These are phyloP conservation scores for Pezicula carpinea DNA, from an alignment of 2,329 filamentous ascomycete genomes.

Conservation along the genomic window DNA sequence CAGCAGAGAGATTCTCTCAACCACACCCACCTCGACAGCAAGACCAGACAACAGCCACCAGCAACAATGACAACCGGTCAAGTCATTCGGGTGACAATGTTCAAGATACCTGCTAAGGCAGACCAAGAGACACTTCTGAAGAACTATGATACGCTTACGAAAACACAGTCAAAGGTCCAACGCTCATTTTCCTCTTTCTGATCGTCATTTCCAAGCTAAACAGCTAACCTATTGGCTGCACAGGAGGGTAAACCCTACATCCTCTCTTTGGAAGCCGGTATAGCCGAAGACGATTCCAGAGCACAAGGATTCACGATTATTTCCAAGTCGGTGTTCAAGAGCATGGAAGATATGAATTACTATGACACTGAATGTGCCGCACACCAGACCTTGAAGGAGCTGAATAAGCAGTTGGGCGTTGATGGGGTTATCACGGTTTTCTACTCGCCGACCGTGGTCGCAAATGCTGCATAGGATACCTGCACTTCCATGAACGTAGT, in stretches of 20 bases:
- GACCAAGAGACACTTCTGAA: conserved; percentile 40
- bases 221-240: background rate
- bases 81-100: conserved; percentile 47
- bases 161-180: conserved; percentile 42
- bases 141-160: conserved; percentile 38
- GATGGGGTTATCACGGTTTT: conserved; percentile 11
- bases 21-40: too few species aligned
- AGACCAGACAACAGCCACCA: background rate
- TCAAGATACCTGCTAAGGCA: conserved; percentile 44
- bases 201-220: background rate
- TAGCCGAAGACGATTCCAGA: conserved; percentile 42
- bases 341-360: conserved; percentile 52
- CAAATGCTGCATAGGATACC: background rate
- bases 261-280: conserved; percentile 39
- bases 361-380: conserved; percentile 51
- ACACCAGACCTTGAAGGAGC: conserved; percentile 41
- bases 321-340: conserved; percentile 46
- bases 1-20: too few species aligned
- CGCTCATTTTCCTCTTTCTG: background rate
- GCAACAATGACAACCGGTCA: conserved; percentile 19
- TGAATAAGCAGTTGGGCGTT: conserved; percentile 1
- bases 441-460: conserved; percentile 5
- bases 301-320: conserved; percentile 50
- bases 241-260: conserved; percentile 56
- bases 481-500: too few species aligned